A percentile compares a stretch with the other conserved stretches of the same genome.
phyloP scores from a whole-genome alignment of 2,329 filamentous ascomycete species.

The Ceratocystis eucalypticola region DNA sequence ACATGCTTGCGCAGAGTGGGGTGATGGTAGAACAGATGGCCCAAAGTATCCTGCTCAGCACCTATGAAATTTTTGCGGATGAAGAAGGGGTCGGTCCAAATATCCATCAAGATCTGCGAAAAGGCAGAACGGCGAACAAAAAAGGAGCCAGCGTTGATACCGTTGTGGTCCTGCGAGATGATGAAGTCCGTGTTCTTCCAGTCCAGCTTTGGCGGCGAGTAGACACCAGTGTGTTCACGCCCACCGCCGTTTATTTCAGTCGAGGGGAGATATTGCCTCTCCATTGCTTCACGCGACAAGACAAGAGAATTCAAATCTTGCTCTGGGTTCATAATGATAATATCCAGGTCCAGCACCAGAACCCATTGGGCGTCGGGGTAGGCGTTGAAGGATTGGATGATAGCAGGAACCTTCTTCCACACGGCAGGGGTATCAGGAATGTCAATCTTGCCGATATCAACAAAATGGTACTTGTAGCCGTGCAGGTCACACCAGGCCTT shows the following conservation, averaged over 20 bases:
- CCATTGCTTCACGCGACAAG: slow-evolving; percentile 17
- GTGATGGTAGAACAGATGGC: slow-evolving; percentile 17
- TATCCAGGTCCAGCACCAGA: slow-evolving; percentile 17
- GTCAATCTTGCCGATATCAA: slow-evolving; percentile 18
- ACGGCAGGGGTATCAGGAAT: slow-evolving; percentile 15
- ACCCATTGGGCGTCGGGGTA: slow-evolving; percentile 19
- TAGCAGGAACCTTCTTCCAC: slow-evolving; percentile 19
- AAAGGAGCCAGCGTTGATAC: slow-evolving; percentile 19
- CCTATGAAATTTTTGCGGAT: slow-evolving; percentile 18
- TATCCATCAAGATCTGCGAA: slow-evolving; percentile 18
- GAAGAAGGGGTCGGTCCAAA: slow-evolving; percentile 19
- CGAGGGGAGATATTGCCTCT: slow-evolving; percentile 13
- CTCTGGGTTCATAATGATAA: slow-evolving; percentile 17
- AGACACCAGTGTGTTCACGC: slow-evolving; percentile 13
- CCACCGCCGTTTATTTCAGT: slow-evolving; percentile 14
- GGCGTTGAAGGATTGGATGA: slow-evolving; percentile 18
- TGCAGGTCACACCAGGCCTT: slow-evolving; percentile 18
- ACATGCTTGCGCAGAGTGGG: slow-evolving; percentile 18
- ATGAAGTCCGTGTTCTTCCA: slow-evolving; percentile 19
- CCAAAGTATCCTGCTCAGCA: slow-evolving; percentile 18
- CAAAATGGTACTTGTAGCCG: slow-evolving; percentile 20
- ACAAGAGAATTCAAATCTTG: slow-evolving; percentile 18
- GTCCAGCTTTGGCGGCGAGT: slow-evolving; percentile 14
- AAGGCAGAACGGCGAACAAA: slow-evolving; percentile 17
- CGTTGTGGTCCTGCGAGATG: slow-evolving; percentile 19